phyloP scores from a whole-genome alignment of 306 rosid genomes.

The Begonia masoniana region DNA sequence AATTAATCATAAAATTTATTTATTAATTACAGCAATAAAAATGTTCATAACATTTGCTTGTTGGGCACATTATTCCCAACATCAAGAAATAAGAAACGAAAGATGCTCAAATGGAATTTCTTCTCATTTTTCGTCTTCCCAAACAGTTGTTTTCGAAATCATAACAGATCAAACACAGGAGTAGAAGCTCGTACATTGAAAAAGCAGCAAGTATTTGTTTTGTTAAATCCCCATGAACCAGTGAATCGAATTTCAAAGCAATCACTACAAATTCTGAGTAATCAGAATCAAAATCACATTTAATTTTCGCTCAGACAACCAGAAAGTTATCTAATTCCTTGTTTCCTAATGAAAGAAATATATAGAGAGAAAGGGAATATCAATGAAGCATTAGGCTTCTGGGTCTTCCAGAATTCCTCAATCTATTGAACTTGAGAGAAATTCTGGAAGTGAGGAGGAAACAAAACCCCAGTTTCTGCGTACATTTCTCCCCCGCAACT shows the following conservation, averaged over 20 bases:
- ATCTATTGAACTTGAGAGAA: slow-evolving; percentile 71
- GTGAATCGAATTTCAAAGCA: too few relatives aligned
- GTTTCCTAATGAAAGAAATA: neutral
- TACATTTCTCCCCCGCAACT: neutral
- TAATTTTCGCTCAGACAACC: neutral
- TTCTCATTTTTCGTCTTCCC: neutral
- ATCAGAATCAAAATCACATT: neutral
- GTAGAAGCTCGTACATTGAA: neutral
- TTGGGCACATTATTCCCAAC: too few relatives aligned
- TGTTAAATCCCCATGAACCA: too few relatives aligned
- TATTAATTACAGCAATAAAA: too few relatives aligned
- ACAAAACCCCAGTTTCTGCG: slow-evolving; percentile 30
- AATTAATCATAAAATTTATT: too few relatives aligned
- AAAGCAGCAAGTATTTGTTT: neutral
- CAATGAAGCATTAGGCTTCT: slow-evolving; percentile 38
- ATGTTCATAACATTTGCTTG: too few relatives aligned
- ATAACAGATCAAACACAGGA: neutral
- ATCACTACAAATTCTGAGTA: neutral
- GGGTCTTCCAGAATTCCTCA: slow-evolving; percentile 69
- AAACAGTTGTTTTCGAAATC: neutral
- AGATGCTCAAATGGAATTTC: neutral
- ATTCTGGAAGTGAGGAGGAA: slow-evolving; percentile 57
- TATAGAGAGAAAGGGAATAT: slow-evolving; percentile 16
- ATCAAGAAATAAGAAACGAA: neutral
- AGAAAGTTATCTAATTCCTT: slow-evolving; percentile 1